Evolutionary conservation across 345 rosid genomes (phyloP), one percentile per base, ranked within the genome.

Genomic region (Brassica rapa): DNA sequence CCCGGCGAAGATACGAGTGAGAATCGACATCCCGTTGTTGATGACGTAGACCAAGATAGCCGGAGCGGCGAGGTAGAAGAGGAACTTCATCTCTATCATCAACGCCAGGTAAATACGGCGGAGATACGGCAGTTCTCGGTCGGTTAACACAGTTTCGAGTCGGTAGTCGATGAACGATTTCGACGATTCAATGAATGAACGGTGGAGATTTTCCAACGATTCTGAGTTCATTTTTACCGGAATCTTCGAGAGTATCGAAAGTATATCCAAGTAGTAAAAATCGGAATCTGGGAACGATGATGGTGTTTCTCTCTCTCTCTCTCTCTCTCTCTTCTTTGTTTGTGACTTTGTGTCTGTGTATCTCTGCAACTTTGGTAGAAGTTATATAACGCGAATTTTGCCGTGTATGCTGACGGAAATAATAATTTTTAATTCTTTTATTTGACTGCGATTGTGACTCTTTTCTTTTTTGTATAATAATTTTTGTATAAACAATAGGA

Each of bases 1-100:
- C 5, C 94, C 94, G 37, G 88, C 85, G 32, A 88, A 79, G 70
- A 89, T 78, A 15, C 87, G 88, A 2, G 92, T 89, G 70, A 89
- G 85, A 76, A 88, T 85, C 8, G 89, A 87, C 64, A 80, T 83
- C 0, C 86, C 77, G 29, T 85, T 86, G 77, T 86, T 88, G 78
- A 89, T 81, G 68, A 89, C 85, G 71, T 88, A 89, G 8, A 89
- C 91, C 1, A 84, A 62, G 4, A 89, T 80, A 0, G 91, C 90
- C 0, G 93, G 91, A 3, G 84, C 90, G 0, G 93, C 93, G 0
- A 89, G 80, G 12, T 79, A 72, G 35, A 83, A 86, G 30, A 88
- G 87, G 53, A 70, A 70, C 55, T 68, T 83, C 74, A 88, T 74
- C 66, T 91, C 96, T n/a, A 89, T 82, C 77, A 59, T 77, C 4